Percentiles rank a stretch among this genome's conserved stretches.
phyloP scores from a whole-genome alignment of 495 filamentous ascomycete species.

The Neurospora sp. region DNA sequence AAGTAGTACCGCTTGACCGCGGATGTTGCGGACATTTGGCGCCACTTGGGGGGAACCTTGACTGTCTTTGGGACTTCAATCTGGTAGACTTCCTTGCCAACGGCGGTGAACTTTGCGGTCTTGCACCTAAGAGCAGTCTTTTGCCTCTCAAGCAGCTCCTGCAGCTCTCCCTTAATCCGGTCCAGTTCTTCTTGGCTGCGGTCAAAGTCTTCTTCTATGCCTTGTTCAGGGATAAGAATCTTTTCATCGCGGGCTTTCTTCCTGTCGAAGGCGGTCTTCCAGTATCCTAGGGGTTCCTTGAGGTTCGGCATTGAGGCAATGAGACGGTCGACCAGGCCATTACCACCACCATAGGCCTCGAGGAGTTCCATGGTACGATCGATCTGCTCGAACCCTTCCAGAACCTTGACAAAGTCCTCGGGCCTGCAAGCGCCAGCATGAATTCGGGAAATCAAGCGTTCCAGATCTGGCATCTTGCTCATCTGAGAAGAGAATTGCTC shows the following conservation, averaged over 20 bases:
- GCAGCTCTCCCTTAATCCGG: constrained; percentile 58
- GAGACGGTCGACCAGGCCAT: constrained; percentile 76
- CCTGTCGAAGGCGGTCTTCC: constrained; percentile 91
- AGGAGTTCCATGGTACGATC: constrained; percentile 81
- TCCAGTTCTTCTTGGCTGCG: constrained; percentile 68
- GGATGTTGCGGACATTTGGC: constrained; percentile 90
- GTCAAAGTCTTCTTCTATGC: constrained; percentile 90
- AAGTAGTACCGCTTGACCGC: constrained; percentile 94
- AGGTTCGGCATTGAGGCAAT: constrained; percentile 80
- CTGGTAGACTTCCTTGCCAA: constrained; percentile 95
- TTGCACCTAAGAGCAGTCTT: constrained; percentile 53
- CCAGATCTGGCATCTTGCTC: constrained; percentile 85
- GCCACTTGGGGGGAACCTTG: constrained; percentile 82
- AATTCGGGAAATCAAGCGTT: constrained; percentile 87
- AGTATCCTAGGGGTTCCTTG: constrained; percentile 57
- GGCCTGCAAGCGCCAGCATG: constrained; percentile 83
- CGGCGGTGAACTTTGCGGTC: constrained; percentile 74
- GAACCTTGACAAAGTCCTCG: constrained; percentile 84
- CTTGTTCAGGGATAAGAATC: constrained; percentile 71
- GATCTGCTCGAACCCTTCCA: constrained; percentile 97
- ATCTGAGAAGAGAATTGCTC: constrained; percentile 80
- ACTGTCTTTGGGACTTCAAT: constrained; percentile 81
- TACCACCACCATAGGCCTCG: constrained; percentile 53
- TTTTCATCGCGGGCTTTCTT: constrained; percentile 63
- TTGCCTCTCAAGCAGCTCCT: constrained; percentile 58